These are phyloP conservation scores for Xylariaceae sp. DNA, from an alignment of 2,329 filamentous ascomycete species.

Conservation along the genomic window DNA sequence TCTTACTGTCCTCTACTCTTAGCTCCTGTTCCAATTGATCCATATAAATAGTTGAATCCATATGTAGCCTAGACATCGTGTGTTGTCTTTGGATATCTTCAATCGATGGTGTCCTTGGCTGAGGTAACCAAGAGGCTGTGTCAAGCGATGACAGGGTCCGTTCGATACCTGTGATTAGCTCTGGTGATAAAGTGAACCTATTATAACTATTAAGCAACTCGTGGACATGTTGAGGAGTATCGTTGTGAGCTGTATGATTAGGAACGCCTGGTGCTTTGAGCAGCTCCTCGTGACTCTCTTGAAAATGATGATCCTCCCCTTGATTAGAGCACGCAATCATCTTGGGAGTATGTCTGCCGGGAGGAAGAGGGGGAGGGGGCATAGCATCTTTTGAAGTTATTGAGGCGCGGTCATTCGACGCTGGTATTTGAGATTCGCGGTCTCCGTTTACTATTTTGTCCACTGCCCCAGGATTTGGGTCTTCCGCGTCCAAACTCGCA, in stretches of 20 bases:
- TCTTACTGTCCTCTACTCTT: neutral
- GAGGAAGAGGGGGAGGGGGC: conserved; percentile 37
- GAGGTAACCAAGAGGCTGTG: conserved; percentile 33
- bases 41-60: conserved; percentile 24
- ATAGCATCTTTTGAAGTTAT: conserved; percentile 34
- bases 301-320: neutral
- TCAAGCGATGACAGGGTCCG: conserved; percentile 16
- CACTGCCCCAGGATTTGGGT: neutral
- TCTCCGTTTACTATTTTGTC: neutral
- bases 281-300: neutral
- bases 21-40: conserved; percentile 13
- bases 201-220: neutral
- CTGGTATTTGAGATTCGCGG: neutral
- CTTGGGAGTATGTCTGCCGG: neutral
- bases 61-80: conserved; percentile 19
- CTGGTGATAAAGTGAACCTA: neutral
- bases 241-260: neutral
- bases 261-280: neutral
- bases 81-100: conserved; percentile 9
- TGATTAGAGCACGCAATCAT: neutral
- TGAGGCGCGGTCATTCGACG: conserved; percentile 20
- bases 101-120: conserved; percentile 22
- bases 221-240: neutral
- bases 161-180: conserved; percentile 3
- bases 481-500: neutral